Base-by-base conservation (phyloP, 805 yeast species). In the Ogataea dorogensis region DNA sequence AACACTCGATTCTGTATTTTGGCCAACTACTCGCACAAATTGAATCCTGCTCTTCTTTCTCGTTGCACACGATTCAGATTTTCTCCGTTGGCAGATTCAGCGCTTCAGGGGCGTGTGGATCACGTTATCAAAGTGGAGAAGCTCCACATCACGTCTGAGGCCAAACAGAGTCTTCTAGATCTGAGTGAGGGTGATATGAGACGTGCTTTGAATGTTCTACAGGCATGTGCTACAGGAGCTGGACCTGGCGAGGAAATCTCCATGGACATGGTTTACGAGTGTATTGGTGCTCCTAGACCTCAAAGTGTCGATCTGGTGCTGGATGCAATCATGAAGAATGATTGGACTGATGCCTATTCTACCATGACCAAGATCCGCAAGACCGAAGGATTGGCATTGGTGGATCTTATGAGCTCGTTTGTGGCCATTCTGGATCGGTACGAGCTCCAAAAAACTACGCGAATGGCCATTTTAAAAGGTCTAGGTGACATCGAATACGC, bases 151-250 rank as follows among this genome's bases (percentile, higher is more conserved):
- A 54, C 69, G 0, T 61, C 68, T 0, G 77, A 69, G 1, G 97
- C 95, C 0, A 64, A 73, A 27, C 60, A 63, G 0, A 79, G 96
- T 2, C 64, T 93, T 31, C 66, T 93, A 38, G 68, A 65, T 35
- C 69, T 93, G 37, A 73, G 93, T n/a, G 75, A 79, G 40, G 99
- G 99, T 34, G 99, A 93, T 61, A 93, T 93, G 98, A 77, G 99
- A 65, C 77, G 86, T 33, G 95, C 95, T 1, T 69, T 93, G 50
- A 93, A 93, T 54, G 96, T 93, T 5, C 63, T 93, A 40, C 99
- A 93, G 62, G 95, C 98, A 0, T 86, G 98, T 59, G 76, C 83
- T 44, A 89, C 96, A 0, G 85, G 95, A 2, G 56, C 75, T 13
- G 77, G 75, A 21, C 34, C 34, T 15, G 49, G 46, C 11, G 77